These are phyloP conservation scores for Scedosporium aurantiacum DNA, from an alignment of 2,329 filamentous ascomycete genomes.

Conservation along the genomic window DNA sequence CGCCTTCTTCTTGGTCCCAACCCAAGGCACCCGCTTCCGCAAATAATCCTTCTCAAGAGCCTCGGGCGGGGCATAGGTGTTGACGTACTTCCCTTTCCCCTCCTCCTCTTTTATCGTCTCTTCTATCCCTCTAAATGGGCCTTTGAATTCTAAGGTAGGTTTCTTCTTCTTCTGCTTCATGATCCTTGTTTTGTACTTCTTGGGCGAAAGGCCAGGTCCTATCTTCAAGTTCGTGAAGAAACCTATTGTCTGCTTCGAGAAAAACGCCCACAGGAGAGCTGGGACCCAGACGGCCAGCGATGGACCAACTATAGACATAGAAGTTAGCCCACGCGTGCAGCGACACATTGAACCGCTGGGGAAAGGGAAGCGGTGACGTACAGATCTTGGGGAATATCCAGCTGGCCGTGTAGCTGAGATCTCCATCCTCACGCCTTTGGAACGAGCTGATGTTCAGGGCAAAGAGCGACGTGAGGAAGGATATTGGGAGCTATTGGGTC, in stretches of 20 bases:
- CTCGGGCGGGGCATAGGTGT: too few relatives aligned
- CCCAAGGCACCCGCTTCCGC: neutral
- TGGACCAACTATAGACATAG: neutral
- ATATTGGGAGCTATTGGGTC: constrained; percentile 9
- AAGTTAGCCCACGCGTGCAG: neutral
- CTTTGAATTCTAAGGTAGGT: neutral
- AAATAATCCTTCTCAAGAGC: neutral
- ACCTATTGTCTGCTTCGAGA: neutral
- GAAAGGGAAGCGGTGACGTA: neutral
- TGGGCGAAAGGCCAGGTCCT: neutral
- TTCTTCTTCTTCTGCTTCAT: neutral
- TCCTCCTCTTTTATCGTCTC: too few relatives aligned
- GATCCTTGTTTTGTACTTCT: neutral
- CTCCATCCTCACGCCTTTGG: neutral
- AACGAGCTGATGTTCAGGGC: constrained; percentile 11
- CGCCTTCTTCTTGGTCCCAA: neutral
- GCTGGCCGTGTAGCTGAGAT: neutral
- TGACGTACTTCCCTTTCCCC: too few relatives aligned
- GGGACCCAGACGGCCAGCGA: neutral
- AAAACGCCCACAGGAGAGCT: neutral
- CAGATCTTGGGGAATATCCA: neutral
- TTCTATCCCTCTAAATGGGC: too few relatives aligned
- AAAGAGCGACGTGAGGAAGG: constrained; percentile 12
- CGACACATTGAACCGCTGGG: neutral
- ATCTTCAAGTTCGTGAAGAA: neutral